Evolutionary conservation across 106 monocot genomes (phyloP).

Genomic region (Phalaenopsis aphrodite): DNA sequence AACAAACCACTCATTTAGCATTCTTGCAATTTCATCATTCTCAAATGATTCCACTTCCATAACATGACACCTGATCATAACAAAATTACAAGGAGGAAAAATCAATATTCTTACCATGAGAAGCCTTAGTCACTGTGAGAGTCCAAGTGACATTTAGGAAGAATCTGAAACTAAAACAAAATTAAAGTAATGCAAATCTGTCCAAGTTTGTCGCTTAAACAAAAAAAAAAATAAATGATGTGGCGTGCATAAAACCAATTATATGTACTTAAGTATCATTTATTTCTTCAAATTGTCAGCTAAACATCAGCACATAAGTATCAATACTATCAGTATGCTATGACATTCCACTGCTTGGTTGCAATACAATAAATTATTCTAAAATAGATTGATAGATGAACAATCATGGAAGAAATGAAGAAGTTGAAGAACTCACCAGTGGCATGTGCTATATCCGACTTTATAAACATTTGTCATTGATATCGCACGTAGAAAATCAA

Average conservation of each 20-base stretch:
- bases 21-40: constrained; percentile 74
- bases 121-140: neutral
- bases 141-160: neutral
- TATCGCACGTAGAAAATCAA: constrained; percentile 1
- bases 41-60: constrained; percentile 99
- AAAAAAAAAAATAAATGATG: neutral
- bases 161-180: neutral
- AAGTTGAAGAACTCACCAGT: constrained; percentile 54
- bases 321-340: neutral
- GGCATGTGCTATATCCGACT: constrained; percentile 99
- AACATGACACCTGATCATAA: constrained; percentile 75
- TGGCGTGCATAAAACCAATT: neutral
- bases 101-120: neutral
- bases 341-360: neutral
- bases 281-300: neutral
- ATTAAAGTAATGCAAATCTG: neutral
- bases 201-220: neutral
- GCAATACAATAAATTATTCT: neutral
- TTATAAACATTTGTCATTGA: constrained; percentile 14
- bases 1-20: constrained; percentile 91
- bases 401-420: neutral
- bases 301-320: neutral
- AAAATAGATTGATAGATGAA: neutral
- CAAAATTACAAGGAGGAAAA: neutral
- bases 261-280: neutral